A percentile compares a stretch with the other conserved stretches of the same genome.
phyloP scores from a whole-genome alignment of 345 rosid genomes.

The Hypericum androsaemum region DNA sequence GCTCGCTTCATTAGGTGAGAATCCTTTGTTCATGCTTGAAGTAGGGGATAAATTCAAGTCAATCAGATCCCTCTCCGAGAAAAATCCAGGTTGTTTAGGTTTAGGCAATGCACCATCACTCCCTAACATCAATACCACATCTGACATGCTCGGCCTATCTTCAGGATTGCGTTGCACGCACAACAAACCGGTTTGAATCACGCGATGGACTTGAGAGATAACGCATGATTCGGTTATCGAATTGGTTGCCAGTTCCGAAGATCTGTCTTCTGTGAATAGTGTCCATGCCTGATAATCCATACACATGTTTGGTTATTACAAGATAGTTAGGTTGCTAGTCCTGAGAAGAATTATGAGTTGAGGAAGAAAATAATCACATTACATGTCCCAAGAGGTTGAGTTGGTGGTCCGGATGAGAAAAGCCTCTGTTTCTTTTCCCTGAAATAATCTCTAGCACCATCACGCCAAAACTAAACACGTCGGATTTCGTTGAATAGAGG shows the following conservation, averaged over 20 bases:
- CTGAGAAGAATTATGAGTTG: no score
- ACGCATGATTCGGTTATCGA: neutral
- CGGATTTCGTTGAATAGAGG: constrained; percentile 4
- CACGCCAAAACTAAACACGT: constrained; percentile 11
- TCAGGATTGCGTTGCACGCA: constrained; percentile 14
- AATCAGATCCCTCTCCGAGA: constrained; percentile 7
- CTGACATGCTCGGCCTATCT: constrained; percentile 15
- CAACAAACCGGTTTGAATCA: constrained; percentile 11
- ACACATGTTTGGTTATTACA: no score
- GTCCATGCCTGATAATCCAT: constrained; percentile 5
- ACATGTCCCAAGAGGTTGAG: constrained; percentile 13
- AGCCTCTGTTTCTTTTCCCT: constrained; percentile 4
- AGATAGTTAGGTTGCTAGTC: no score
- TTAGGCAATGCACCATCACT: constrained; percentile 9
- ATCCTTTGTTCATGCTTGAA: no score
- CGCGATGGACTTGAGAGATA: neutral
- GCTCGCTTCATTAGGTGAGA: no score
- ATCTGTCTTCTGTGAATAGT: constrained; percentile 5
- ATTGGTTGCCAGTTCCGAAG: neutral
- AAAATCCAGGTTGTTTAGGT: constrained; percentile 16
- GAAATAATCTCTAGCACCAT: constrained; percentile 1
- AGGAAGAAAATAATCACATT: neutral
- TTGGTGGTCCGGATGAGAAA: neutral
- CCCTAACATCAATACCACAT: constrained; percentile 12
- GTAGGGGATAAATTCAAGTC: neutral